Conservation (phyloP, 202 grass and related monocot species). For the Schoenoplectus tabernaemontani region DNA sequence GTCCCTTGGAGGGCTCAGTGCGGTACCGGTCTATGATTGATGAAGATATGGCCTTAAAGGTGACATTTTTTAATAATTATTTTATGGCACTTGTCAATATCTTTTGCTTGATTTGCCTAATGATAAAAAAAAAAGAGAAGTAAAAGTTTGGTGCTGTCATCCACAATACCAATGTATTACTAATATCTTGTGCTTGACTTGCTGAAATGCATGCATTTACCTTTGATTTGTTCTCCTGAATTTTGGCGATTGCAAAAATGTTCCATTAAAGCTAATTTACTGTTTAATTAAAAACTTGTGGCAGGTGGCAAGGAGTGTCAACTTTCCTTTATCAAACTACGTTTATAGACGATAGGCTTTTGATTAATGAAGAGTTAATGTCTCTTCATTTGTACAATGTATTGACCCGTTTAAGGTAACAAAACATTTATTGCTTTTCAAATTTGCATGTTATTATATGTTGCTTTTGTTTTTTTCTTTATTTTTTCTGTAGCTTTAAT, state of each 20-base stretch:
- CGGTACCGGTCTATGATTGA: conserved; percentile 78
- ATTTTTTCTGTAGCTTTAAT: background rate
- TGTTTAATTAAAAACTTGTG: conserved; percentile 26
- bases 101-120: background rate
- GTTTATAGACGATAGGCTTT: conserved; percentile 86
- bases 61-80: conserved; percentile 18
- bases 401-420: background rate
- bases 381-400: background rate
- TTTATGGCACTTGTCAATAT: background rate
- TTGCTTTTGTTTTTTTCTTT: background rate
- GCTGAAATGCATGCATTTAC: conserved; percentile 2
- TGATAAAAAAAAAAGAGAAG: background rate
- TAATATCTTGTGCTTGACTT: background rate
- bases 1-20: conserved; percentile 76
- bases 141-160: background rate
- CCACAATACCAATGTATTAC: background rate
- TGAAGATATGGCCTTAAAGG: conserved; percentile 98
- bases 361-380: conserved; percentile 9
- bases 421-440: background rate
- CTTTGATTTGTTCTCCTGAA: background rate
- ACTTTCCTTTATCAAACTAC: conserved; percentile 83
- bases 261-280: conserved; percentile 25
- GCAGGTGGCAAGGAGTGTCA: conserved; percentile 86
- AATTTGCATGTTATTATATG: background rate
- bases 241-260: background rate